phyloP scores from a whole-genome alignment of 2,329 filamentous ascomycete species.

The Berkeleyomyces basicola region DNA sequence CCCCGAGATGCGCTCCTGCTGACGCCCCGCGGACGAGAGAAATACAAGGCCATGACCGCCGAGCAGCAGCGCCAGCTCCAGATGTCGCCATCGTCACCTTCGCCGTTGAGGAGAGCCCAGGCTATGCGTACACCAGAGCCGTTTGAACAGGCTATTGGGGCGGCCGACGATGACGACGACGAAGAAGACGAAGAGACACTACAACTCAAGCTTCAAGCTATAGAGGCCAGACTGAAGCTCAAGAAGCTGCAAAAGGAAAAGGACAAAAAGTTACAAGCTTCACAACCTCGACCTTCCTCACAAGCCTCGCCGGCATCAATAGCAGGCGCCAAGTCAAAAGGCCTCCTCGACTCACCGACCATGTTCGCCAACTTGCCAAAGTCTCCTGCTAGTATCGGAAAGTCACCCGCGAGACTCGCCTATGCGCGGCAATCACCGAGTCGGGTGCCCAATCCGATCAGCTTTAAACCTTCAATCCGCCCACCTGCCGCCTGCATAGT shows the following conservation, averaged over 20 bases:
- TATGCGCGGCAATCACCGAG: constrained; percentile 10
- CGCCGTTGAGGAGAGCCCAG: constrained; percentile 29
- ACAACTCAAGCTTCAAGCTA: constrained; percentile 70
- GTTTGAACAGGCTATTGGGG: constrained; percentile 15
- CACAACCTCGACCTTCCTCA: not conserved
- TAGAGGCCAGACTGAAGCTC: constrained; percentile 72
- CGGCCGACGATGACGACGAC: constrained; percentile 33
- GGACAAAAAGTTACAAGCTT: constrained; percentile 18
- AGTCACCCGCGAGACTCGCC: constrained; percentile 10
- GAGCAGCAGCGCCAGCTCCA: constrained; percentile 36
- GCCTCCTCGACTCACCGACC: constrained; percentile 1
- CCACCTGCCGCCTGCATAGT: not conserved
- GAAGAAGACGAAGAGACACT: constrained; percentile 83
- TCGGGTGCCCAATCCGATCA: constrained; percentile 5
- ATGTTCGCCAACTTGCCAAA: constrained; percentile 12
- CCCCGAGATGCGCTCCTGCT: constrained; percentile 46
- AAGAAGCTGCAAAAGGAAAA: constrained; percentile 66
- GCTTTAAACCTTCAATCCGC: constrained; percentile 7
- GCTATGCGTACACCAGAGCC: constrained; percentile 8
- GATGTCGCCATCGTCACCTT: constrained; percentile 50
- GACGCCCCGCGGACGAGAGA: constrained; percentile 64
- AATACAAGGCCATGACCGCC: constrained; percentile 29
- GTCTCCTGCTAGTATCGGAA: constrained; percentile 11
- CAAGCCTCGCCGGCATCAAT: not conserved
- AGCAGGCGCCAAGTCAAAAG: not conserved